Conservation (phyloP, 176 grass and related monocot species). For the Zoysia japonica region DNA sequence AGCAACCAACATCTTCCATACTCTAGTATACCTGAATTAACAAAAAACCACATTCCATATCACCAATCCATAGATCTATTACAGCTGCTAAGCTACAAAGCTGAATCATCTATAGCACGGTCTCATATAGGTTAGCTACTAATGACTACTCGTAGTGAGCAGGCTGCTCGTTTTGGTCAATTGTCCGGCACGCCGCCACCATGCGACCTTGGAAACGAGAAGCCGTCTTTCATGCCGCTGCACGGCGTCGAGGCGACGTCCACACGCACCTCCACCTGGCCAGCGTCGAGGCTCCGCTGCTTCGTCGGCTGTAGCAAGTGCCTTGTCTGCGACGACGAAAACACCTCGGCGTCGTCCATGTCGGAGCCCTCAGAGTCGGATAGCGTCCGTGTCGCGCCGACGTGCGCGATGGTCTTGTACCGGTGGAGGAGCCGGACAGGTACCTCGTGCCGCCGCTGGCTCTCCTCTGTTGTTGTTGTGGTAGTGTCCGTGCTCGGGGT, state of each 20-base stretch:
- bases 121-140: conserved; percentile 6
- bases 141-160: not conserved
- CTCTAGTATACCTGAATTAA: not conserved
- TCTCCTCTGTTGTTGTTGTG: not conserved
- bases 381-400: conserved; percentile 41
- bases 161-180: conserved; percentile 25
- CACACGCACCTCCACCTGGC: conserved; percentile 26
- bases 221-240: conserved; percentile 35
- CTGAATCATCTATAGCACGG: conserved; percentile 7
- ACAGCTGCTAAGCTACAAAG: not conserved
- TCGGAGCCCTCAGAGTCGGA: conserved; percentile 54
- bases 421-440: conserved; percentile 47
- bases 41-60: not conserved
- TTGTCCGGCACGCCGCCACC: conserved; percentile 23
- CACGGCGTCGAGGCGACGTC: conserved; percentile 3
- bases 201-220: conserved; percentile 51
- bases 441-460: conserved; percentile 19
- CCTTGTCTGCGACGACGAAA: conserved; percentile 39
- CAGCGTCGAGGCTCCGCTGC: conserved; percentile 41
- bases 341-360: conserved; percentile 37
- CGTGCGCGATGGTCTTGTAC: conserved; percentile 56
- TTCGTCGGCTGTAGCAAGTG: conserved; percentile 42
- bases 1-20: not conserved
- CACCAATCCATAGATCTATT: conserved; percentile 15
- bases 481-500: conserved; percentile 34